Evolutionary conservation across 768 basidiomycete species (phyloP), one percentile per base, ranked within the genome.

Genomic region (Sistotremastrum suecicum): DNA sequence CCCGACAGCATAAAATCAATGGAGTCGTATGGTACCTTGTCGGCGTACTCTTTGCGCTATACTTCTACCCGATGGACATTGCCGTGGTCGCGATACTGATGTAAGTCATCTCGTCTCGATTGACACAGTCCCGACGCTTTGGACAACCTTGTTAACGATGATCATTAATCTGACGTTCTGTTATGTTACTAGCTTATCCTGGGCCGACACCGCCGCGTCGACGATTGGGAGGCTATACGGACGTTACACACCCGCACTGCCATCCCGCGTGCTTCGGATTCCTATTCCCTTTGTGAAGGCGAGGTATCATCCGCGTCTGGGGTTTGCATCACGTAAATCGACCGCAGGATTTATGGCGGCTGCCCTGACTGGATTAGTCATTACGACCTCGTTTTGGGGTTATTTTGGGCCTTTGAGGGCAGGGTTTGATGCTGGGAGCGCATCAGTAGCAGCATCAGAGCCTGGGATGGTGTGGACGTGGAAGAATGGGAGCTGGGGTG

Each of bases 151-250:
- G 32, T 2, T 33, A 31, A 51, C 42, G 50, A 31, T 9, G 35
- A 39, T 43, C 30, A n/a, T 43, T 5, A 34, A 29, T 47, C 11
- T 43, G 39, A 37, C n/a, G 30, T 48, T 7, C 29, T 41, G 42
- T 44, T 31, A 45, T 47, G 34, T 20, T 20, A 20, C 20, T 54
- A 94, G 90, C 50, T 77, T 95, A 41, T 90, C 89, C 33, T 95
- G 91, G 91, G 90, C 88, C 0, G 91, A 95, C 61, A 94, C 91
- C 1, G 79, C 89, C 11, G 91, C 91, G 4, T 94, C 91, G 7
- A 92, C 87, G 8, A 67, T 94, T 51, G 91, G 91, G 39, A 78
- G 91, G n/a, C 66, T 88, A 34, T 88, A 75, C 59, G 87, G 88
- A 37, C 65, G 67, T n/a, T 63, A 65, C 40, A 87, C 88, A 0